Evolutionary conservation across 345 rosid species (phyloP).

Genomic region (Dimocarpus longan): DNA sequence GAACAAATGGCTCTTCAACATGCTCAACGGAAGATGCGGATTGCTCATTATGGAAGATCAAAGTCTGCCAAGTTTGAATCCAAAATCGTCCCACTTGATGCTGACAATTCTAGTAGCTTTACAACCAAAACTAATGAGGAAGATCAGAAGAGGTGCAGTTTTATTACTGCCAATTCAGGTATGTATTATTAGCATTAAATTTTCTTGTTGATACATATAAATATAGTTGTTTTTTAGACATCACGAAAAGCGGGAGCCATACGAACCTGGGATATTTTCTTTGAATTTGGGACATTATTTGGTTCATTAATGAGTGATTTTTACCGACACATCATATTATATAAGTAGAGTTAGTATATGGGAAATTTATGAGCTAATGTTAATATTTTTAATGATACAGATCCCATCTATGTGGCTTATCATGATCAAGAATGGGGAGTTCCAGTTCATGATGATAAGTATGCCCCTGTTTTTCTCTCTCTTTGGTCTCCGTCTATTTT

Average conservation of each 20-base stretch:
- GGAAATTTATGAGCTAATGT: not conserved
- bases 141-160: slow-evolving; percentile 49
- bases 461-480: slow-evolving; percentile 17
- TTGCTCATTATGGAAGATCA: slow-evolving; percentile 69
- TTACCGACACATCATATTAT: too few relatives aligned
- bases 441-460: slow-evolving; percentile 62
- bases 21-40: slow-evolving; percentile 62
- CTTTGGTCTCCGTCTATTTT: not conserved
- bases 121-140: slow-evolving; percentile 18
- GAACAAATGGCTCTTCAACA: slow-evolving; percentile 62
- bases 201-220: not conserved
- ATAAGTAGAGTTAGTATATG: not conserved
- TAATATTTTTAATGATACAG: slow-evolving; percentile 24
- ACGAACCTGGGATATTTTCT: too few relatives aligned
- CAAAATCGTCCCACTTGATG: slow-evolving; percentile 32
- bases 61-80: slow-evolving; percentile 56
- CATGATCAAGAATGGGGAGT: slow-evolving; percentile 80
- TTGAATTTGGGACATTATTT: too few relatives aligned
- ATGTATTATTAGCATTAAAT: not conserved
- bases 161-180: slow-evolving; percentile 67
- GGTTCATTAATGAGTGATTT: too few relatives aligned
- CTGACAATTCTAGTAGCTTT: slow-evolving; percentile 15
- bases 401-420: slow-evolving; percentile 61
- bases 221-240: too few relatives aligned
- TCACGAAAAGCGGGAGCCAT: too few relatives aligned